Percentiles rank a stretch among this genome's conserved stretches.
Evolutionary conservation across 1,284 basidiomycete species (phyloP).

Genomic region (Irpex sp.): DNA sequence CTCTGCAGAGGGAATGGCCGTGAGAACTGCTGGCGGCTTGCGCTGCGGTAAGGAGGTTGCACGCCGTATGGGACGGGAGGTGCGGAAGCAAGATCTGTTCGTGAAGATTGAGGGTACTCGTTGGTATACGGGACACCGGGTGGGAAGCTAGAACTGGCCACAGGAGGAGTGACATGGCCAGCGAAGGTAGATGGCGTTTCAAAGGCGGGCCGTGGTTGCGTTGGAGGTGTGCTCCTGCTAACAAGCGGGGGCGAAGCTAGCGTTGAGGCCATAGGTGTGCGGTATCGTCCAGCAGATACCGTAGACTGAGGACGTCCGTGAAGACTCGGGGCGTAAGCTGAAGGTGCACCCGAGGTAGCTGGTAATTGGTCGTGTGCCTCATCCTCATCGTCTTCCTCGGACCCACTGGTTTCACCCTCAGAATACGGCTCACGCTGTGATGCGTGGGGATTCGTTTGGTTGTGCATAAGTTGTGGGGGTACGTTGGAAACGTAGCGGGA

Average conservation of each 20-base stretch:
- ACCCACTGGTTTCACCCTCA: constrained; percentile 15
- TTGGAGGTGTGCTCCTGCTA: constrained; percentile 33
- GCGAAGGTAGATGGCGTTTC: constrained; percentile 73
- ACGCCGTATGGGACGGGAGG: constrained; percentile 16
- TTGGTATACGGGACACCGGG: constrained; percentile 31
- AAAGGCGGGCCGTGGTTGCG: constrained; percentile 69
- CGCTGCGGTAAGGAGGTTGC: constrained; percentile 28
- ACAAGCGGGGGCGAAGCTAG: constrained; percentile 48
- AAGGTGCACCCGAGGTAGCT: constrained; percentile 28
- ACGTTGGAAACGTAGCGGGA: constrained; percentile 21
- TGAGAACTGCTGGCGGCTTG: constrained; percentile 30
- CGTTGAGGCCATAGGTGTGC: constrained; percentile 68
- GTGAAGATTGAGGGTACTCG: constrained; percentile 19
- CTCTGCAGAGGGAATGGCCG: constrained; percentile 26
- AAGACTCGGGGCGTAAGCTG: constrained; percentile 32
- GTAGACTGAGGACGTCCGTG: constrained; percentile 66
- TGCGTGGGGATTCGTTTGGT: constrained; percentile 9
- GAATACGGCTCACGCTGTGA: not conserved
- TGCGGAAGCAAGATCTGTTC: constrained; percentile 32
- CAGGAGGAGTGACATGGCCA: constrained; percentile 32
- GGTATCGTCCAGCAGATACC: constrained; percentile 68
- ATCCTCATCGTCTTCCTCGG: constrained; percentile 33
- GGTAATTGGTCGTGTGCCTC: constrained; percentile 45
- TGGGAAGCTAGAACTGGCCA: constrained; percentile 21
- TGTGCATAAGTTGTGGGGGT: constrained; percentile 18